These are phyloP conservation scores for Penicillium sp. DNA, from an alignment of 2,329 filamentous ascomycete genomes.

Conservation along the genomic window DNA sequence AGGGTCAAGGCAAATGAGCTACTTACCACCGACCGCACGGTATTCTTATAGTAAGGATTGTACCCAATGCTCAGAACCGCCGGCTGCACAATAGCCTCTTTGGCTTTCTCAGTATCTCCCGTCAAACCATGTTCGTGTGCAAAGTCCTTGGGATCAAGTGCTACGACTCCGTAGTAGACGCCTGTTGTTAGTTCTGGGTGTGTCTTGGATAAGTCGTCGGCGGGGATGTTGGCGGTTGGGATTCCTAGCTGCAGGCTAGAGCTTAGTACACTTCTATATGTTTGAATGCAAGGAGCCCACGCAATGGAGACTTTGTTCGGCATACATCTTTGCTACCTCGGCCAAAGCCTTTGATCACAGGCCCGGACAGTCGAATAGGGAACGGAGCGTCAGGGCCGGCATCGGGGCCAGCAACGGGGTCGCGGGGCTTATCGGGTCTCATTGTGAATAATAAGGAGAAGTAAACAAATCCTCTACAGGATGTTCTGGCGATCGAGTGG, in stretches of 20 bases:
- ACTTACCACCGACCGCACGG: slow-evolving; percentile 69
- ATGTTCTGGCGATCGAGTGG: background rate
- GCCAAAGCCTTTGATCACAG: slow-evolving; percentile 90
- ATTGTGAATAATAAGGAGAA: slow-evolving; percentile 26
- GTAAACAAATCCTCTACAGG: background rate
- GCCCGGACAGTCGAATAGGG: slow-evolving; percentile 79
- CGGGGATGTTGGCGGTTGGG: slow-evolving; percentile 85
- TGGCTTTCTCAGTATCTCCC: slow-evolving; percentile 10
- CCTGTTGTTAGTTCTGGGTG: slow-evolving; percentile 66
- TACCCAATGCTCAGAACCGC: slow-evolving; percentile 96
- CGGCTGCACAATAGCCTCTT: slow-evolving; percentile 59
- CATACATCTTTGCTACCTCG: slow-evolving; percentile 85
- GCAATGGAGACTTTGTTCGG: background rate
- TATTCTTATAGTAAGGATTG: slow-evolving; percentile 97
- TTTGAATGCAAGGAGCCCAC: background rate
- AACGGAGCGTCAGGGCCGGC: slow-evolving; percentile 74
- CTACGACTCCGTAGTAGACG: slow-evolving; percentile 92
- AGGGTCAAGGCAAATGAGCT: background rate
- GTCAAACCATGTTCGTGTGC: slow-evolving; percentile 20
- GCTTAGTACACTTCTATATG: background rate
- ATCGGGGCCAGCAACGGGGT: slow-evolving; percentile 71
- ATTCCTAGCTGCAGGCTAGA: slow-evolving; percentile 72
- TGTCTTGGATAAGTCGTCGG: slow-evolving; percentile 62
- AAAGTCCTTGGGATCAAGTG: slow-evolving; percentile 56
- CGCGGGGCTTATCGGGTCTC: slow-evolving; percentile 57